Base-by-base conservation (phyloP, 306 rosid genomes). In the Sesbania bispinosa region DNA sequence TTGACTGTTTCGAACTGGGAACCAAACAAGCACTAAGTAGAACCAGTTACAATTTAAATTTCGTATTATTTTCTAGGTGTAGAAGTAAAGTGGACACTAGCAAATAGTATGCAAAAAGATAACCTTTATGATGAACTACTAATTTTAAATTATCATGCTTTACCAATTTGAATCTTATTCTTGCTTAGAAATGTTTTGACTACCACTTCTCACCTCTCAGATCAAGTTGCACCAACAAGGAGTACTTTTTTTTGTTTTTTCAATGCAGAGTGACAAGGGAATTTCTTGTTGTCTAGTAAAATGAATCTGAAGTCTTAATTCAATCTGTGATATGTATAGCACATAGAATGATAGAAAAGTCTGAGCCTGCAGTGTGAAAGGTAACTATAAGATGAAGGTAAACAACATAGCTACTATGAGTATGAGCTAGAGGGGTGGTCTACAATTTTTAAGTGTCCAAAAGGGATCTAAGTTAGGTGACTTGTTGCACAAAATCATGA, bases 401-500 rank as follows among this genome's bases (percentile, higher is more conserved):
- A 81, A 72, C 20, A 20, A 16, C n/a, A n/a, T n/a, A n/a, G 75
- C 39, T 50, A 74, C 15, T 26, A 57, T 39, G 50, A 43, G 65
- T 41, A 60, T 32, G 58, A 61, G 11, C 8, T 0, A 8, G n/a
- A n/a, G 46, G 45, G 46, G n/a, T 53, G 16, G 47, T 77, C 42
- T 33, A 9, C 54, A 62, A 55, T 52, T 59, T 63, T 75, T 4
- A 70, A 72, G 80, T 80, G 67, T 73, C 65, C 53, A 65, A 78
- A 82, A 73, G 54, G 70, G 67, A 67, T 69, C 76, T 80, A 76
- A 74, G 63, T 61, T 57, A n/a, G 39, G 84, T 43, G 91, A 78
- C 61, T 87, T 80, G n/a, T 71, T 77, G 79, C 81, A 75, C 82
- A 71, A 82, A 81, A 88, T 91, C 86, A 91, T 88, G 84, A 60